Conservation (phyloP, 1,284 basidiomycete genomes). For the Volvariella surrecta region DNA sequence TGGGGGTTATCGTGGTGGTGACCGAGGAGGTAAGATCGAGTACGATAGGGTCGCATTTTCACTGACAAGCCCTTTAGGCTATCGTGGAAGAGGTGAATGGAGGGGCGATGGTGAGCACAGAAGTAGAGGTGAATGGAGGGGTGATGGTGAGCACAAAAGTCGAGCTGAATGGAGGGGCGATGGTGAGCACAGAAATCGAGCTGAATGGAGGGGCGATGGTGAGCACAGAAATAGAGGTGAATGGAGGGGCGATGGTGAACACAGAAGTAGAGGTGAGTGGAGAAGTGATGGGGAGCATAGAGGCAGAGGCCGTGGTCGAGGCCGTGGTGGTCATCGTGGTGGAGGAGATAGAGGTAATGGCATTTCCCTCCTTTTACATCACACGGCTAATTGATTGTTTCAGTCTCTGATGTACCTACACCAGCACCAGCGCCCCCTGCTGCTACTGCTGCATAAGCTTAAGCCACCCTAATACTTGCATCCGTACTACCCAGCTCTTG, state of each 20-base stretch:
- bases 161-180: constrained; percentile 13
- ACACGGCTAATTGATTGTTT: background rate
- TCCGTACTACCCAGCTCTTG: too few species aligned
- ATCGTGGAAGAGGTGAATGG: background rate
- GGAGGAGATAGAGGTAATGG: constrained; percentile 1
- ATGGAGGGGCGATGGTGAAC: constrained; percentile 12
- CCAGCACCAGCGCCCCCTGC: background rate
- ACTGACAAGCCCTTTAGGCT: background rate
- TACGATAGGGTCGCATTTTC: background rate
- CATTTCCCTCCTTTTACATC: background rate
- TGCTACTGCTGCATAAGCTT: background rate
- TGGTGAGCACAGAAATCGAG: constrained; percentile 10
- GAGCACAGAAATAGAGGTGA: constrained; percentile 12
- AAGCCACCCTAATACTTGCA: too few species aligned
- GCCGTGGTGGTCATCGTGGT: constrained; percentile 7
- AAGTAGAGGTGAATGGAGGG: constrained; percentile 1
- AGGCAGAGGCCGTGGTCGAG: constrained; percentile 17
- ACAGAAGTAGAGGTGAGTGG: constrained; percentile 13
- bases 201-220: constrained; percentile 12
- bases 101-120: constrained; percentile 7
- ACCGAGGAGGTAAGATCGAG: constrained; percentile 15
- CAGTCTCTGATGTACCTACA: background rate
- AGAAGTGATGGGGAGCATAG: constrained; percentile 11
- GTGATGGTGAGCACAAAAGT: constrained; percentile 9
- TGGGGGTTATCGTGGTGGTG: constrained; percentile 14